A percentile compares a stretch with the other conserved stretches of the same genome.
Conservation (phyloP, 257 asterid species). For the Solanum piurae region DNA sequence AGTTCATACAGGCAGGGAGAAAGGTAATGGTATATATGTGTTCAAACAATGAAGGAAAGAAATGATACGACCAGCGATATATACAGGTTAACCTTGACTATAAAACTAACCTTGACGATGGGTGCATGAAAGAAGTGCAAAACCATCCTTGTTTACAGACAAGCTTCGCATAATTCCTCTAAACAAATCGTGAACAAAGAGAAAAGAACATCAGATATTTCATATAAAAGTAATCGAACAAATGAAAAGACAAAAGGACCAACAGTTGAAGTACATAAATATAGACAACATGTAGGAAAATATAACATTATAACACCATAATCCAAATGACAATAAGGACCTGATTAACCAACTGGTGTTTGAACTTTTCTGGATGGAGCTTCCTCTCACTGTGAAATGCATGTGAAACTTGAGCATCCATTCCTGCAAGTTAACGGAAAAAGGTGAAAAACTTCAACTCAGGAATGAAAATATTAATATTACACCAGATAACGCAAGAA, state of each 20-base stretch:
- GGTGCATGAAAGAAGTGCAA: slow-evolving; percentile 60
- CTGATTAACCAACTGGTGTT: slow-evolving; percentile 82
- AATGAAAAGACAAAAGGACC: background rate
- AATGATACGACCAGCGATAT: background rate
- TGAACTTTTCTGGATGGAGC: slow-evolving; percentile 78
- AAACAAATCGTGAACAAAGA: background rate
- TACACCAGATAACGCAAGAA: background rate
- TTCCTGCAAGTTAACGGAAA: slow-evolving; percentile 29
- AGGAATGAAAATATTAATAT: background rate
- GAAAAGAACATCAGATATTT: slow-evolving; percentile 5
- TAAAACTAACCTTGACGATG: slow-evolving; percentile 44
- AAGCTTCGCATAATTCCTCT: slow-evolving; percentile 77
- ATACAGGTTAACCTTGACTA: background rate
- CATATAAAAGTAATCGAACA: background rate
- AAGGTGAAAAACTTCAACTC: background rate
- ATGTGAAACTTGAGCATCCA: slow-evolving; percentile 95
- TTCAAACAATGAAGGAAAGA: too few relatives aligned
- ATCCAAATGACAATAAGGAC: slow-evolving; percentile 16
- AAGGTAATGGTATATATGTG: background rate
- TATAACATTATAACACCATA: background rate
- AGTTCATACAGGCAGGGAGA: background rate
- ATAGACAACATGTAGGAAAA: background rate
- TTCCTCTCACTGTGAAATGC: slow-evolving; percentile 88
- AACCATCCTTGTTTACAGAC: slow-evolving; percentile 91
- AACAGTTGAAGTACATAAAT: background rate